Evolutionary conservation across 2,329 filamentous ascomycete genomes (phyloP).

Genomic region (Xylariaceae sp.): DNA sequence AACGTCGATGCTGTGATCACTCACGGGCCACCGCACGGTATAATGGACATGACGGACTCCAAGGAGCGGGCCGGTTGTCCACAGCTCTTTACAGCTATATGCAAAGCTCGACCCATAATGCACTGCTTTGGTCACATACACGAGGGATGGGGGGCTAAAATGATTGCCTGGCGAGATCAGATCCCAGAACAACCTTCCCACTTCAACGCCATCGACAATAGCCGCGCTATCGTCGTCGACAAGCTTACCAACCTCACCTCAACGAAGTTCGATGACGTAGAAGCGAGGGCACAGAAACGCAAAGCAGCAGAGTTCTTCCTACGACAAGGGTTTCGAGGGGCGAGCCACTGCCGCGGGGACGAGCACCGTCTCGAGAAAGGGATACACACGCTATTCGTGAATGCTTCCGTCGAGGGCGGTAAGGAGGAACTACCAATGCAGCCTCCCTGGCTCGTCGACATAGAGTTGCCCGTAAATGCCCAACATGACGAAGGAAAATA

Average conservation of each 20-base stretch:
- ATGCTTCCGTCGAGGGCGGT: slow-evolving; percentile 51
- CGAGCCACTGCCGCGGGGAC: slow-evolving; percentile 39
- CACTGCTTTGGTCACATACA: slow-evolving; percentile 60
- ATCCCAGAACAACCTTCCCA: slow-evolving; percentile 47
- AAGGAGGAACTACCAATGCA: slow-evolving; percentile 29
- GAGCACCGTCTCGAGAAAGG: slow-evolving; percentile 32
- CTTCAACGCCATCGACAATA: slow-evolving; percentile 42
- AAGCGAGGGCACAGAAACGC: slow-evolving; percentile 1
- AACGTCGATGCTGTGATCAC: slow-evolving; percentile 49
- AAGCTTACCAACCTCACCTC: slow-evolving; percentile 28
- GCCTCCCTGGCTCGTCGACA: slow-evolving; percentile 49
- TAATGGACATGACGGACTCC: slow-evolving; percentile 42
- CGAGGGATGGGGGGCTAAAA: slow-evolving; percentile 53
- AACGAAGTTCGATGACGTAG: slow-evolving; percentile 18
- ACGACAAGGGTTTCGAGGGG: slow-evolving; percentile 29
- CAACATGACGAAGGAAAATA: too few species aligned
- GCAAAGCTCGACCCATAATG: slow-evolving; percentile 38
- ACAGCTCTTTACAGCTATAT: slow-evolving; percentile 38
- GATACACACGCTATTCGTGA: slow-evolving; percentile 55
- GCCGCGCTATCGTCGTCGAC: slow-evolving; percentile 33
- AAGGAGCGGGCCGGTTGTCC: slow-evolving; percentile 39
- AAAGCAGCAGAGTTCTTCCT: background rate
- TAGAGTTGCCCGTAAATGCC: slow-evolving; percentile 35
- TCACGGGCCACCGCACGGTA: slow-evolving; percentile 47
- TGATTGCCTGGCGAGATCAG: too few species aligned